Evolutionary conservation across 1,139 yeast genomes (phyloP).

Genomic region (Yamadazyma diddensiae): DNA sequence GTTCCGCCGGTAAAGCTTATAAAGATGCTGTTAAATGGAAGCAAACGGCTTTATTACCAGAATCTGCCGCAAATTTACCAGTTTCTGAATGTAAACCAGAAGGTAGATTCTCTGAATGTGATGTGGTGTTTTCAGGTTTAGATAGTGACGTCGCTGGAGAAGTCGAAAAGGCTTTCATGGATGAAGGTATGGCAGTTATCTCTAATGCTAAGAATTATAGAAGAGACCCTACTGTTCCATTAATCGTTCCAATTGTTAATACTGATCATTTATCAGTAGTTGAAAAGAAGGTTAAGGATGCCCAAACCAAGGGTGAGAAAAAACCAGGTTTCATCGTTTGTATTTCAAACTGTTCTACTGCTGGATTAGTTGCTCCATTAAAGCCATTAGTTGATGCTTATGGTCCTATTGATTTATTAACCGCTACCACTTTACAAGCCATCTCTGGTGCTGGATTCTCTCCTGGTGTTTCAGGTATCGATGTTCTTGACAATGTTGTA

Average conservation of each 20-base stretch:
- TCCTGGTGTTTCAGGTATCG: conserved; percentile 97
- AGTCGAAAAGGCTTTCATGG: conserved; percentile 80
- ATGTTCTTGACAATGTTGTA: conserved; percentile 87
- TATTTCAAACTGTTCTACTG: conserved; percentile 97
- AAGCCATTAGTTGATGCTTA: conserved; percentile 85
- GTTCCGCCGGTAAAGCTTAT: conserved; percentile 91
- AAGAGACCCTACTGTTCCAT: conserved; percentile 82
- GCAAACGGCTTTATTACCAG: conserved; percentile 83
- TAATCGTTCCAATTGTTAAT: conserved; percentile 92
- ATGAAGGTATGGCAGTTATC: conserved; percentile 76
- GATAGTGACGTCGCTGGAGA: conserved; percentile 94
- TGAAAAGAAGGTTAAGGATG: conserved; percentile 54
- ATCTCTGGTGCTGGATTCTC: conserved; percentile 98
- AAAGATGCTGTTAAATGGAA: conserved; percentile 91
- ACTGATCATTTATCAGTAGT: conserved; percentile 87
- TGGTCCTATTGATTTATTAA: conserved; percentile 84
- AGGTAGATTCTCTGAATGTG: conserved; percentile 78
- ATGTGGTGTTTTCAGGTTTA: conserved; percentile 89
- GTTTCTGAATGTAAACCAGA: conserved; percentile 79
- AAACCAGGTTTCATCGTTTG: conserved; percentile 80
- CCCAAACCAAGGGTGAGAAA: conserved; percentile 49
- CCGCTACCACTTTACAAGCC: conserved; percentile 94
- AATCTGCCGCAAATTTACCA: conserved; percentile 52
- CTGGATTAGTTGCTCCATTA: conserved; percentile 95
- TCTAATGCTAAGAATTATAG: conserved; percentile 97